Evolutionary conservation across 2,329 filamentous ascomycete genomes (phyloP), one percentile per base, ranked within the genome.

Genomic region (Neofusicoccum sp.): DNA sequence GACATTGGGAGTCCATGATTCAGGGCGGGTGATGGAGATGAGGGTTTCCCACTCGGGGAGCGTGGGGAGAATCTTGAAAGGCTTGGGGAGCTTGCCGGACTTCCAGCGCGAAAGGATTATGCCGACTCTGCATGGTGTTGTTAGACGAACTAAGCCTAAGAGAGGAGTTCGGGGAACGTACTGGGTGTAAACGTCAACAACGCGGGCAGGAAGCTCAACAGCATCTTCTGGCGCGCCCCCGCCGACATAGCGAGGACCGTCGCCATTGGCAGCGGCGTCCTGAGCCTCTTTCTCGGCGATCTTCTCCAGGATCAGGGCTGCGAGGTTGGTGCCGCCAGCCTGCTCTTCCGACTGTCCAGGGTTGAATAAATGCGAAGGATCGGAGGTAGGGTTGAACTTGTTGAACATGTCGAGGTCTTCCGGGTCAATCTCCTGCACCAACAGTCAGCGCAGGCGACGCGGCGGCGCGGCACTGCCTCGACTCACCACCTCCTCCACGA

Each of bases 1-100:
- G 50, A 92, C 89, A 72, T 96, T 93, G 22, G 92, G 82, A 1
- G 92, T 92, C 87, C 87, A 90, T 65, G 79, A 79, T 65, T 95
- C 89, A 4, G 94, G 93, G 34, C 88, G 85, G n/a, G 93, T 96
- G 62, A 96, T 86, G 67, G 88, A 84, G 69, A 97, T 86, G 41
- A 97, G 90, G 22, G 92, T 90, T 73, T 95, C 91, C 93, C 93
- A 98, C 71, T 95, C 87, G 6, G 93, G 93, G 12, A 98, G 87
- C 0, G 93, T 93, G 2, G 95, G 95, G 7, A 99, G 85, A 67
- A 98, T 93, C 79, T 98, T 98, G 84, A 99, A 96, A 0, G 94
- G 94, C 78, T 99, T 99, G 22, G 95, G 95, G 36, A 99, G 84
- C 68, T 94, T 94, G n/a, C 95, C 95, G 12, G 91, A 94, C 79